Evolutionary conservation across 2,329 filamentous ascomycete genomes (phyloP).

Genomic region (Zymoseptoria crescenta): DNA sequence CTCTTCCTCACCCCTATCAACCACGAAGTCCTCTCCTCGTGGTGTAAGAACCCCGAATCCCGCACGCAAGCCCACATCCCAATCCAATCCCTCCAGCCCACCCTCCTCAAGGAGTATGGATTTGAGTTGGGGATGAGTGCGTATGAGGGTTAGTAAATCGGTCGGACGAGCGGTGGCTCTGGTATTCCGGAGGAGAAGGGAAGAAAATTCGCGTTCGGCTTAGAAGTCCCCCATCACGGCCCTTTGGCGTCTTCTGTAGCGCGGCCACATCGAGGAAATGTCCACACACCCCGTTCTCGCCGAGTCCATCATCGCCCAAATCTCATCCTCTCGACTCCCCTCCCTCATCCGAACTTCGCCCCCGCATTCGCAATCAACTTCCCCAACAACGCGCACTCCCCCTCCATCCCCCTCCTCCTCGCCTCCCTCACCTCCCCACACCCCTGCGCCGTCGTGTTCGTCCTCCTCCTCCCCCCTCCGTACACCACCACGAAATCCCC

Average conservation of each 20-base stretch:
- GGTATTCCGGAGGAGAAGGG: too few species aligned
- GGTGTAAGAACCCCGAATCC: too few species aligned
- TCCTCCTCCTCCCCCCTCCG: slow-evolving; percentile 30
- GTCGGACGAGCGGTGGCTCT: too few species aligned
- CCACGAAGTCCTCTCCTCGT: too few species aligned
- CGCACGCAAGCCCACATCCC: too few species aligned
- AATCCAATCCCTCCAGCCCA: too few species aligned
- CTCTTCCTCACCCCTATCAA: too few species aligned
- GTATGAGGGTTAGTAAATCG: too few species aligned
- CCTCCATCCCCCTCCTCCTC: slow-evolving; percentile 26
- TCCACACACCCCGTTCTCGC: neutral
- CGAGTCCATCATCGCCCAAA: neutral
- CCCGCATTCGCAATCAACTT: slow-evolving; percentile 29
- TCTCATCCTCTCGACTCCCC: neutral
- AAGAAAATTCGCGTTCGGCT: too few species aligned
- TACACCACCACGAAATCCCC: slow-evolving; percentile 41
- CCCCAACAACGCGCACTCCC: slow-evolving; percentile 27
- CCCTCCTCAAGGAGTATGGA: slow-evolving; percentile 9
- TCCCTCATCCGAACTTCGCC: slow-evolving; percentile 27
- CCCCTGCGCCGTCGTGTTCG: slow-evolving; percentile 32
- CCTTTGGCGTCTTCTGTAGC: too few species aligned
- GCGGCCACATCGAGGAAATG: neutral
- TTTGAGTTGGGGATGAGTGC: slow-evolving; percentile 18
- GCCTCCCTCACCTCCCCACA: slow-evolving; percentile 24
- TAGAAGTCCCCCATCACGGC: too few species aligned